Evolutionary conservation across 345 rosid genomes (phyloP), one percentile per base, ranked within the genome.

Genomic region (Hibiscus tridactylites): DNA sequence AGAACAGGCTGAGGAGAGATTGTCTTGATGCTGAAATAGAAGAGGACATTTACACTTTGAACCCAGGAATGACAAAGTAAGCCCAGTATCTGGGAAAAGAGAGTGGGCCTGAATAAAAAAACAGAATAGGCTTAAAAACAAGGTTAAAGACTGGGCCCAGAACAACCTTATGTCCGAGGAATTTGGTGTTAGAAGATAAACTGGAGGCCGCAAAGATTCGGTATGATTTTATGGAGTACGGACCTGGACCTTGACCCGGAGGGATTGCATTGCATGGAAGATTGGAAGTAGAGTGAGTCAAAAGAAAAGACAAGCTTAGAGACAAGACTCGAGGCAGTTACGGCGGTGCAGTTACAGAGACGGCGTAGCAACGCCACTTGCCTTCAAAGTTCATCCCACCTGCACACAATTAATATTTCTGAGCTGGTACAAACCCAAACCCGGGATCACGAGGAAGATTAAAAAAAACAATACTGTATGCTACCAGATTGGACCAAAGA

Each of bases 311-410:
- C 79, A 76, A 72, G 61, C 21, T 0, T 11, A 53, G 46, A 29
- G 72, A 65, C 66, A 19, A 35, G 7, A 68, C 46, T 39, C 60
- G 26, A 69, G 65, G 60, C 71, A 39, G 70, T 17, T 21, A 65
- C 82, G 74, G 73, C 79, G 76, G 64, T 31, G 49, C 80, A 67
- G 75, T n/a, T 16, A 19, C 61, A 16, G 17, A 26, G 75, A 60
- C 80, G 71, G 72, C 65, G 63, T 19, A 17, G 28, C n/a, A n/a
- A 13, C 9, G 64, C 79, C 70, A 74, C 79, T 74, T 74, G 73
- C 56, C 12, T 6, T 50, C n/a, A 33, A 44, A n/a, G n/a, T n/a
- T n/a, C n/a, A n/a, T n/a, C 11, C 70, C 54, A 65, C 19, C 54
- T 44, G 54, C 54, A 44, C 13, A 64, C 73, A 58, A 37, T 69